A percentile compares a stretch with the other conserved stretches of the same genome.
Conservation (phyloP, 805 yeast species). For the Candida sphagnicola region DNA sequence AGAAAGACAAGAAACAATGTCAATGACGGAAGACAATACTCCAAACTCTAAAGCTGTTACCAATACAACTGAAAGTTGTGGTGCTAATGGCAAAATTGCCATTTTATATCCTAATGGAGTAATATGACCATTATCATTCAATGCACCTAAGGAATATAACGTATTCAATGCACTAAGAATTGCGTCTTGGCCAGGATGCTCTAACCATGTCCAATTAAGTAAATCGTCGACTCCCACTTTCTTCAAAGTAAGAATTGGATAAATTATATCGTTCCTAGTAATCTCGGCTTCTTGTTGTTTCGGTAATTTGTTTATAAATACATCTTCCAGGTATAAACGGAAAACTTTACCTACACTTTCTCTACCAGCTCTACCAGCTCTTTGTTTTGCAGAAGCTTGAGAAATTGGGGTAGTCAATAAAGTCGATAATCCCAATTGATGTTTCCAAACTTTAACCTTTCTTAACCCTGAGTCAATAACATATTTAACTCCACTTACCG, state of each 20-base stretch:
- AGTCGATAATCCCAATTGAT: slow-evolving; percentile 88
- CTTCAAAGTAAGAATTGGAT: slow-evolving; percentile 81
- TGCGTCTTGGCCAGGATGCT: slow-evolving; percentile 79
- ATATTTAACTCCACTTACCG: slow-evolving; percentile 90
- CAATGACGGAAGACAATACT: slow-evolving; percentile 67
- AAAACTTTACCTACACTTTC: slow-evolving; percentile 86
- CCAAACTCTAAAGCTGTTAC: slow-evolving; percentile 60
- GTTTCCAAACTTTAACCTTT: slow-evolving; percentile 93
- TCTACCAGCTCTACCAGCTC: slow-evolving; percentile 99
- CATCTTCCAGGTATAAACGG: slow-evolving; percentile 73
- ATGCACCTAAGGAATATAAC: slow-evolving; percentile 73
- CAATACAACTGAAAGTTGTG: slow-evolving; percentile 83
- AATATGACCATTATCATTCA: slow-evolving; percentile 70
- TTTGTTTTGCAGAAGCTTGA: slow-evolving; percentile 88
- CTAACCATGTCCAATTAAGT: slow-evolving; percentile 87
- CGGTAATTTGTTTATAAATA: slow-evolving; percentile 54
- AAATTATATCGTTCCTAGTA: slow-evolving; percentile 75
- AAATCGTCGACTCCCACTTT: slow-evolving; percentile 80
- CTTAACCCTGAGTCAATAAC: slow-evolving; percentile 91
- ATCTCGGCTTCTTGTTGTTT: slow-evolving; percentile 92
- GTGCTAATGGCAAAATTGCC: slow-evolving; percentile 89
- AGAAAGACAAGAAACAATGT: slow-evolving; percentile 87
- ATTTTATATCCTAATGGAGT: slow-evolving; percentile 79
- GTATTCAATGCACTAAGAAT: slow-evolving; percentile 73
- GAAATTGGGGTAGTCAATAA: slow-evolving; percentile 89